These are phyloP conservation scores for Pyrenophora seminiperda DNA, from an alignment of 2,329 filamentous ascomycete species.

Conservation along the genomic window DNA sequence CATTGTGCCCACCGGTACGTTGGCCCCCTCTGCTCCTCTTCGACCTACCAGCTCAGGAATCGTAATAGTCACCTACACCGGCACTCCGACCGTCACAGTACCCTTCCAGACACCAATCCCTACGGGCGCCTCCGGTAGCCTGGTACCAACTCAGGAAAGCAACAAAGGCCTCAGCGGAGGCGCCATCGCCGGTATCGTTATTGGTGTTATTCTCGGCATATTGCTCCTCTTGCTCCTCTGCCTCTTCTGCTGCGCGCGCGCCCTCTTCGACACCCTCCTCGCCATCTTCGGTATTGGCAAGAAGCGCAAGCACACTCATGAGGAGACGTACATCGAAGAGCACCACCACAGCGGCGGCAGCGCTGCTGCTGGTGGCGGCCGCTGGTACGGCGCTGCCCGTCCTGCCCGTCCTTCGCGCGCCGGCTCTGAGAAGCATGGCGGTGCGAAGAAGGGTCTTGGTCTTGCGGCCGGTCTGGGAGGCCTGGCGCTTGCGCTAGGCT, in stretches of 20 bases:
- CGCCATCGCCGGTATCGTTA: conserved; percentile 80
- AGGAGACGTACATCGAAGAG: conserved; percentile 68
- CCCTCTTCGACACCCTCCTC: conserved; percentile 63
- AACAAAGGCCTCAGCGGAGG: conserved; percentile 64
- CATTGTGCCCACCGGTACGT: conserved; percentile 16
- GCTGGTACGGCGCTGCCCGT: conserved; percentile 54
- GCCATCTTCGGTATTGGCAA: conserved; percentile 66
- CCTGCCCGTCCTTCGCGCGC: conserved; percentile 44
- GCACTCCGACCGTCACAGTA: conserved; percentile 53
- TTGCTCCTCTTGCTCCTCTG: conserved; percentile 71
- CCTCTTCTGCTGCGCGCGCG: conserved; percentile 68
- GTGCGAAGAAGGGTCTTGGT: conserved; percentile 45
- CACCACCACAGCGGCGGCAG: conserved; percentile 65
- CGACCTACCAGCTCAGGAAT: conserved; percentile 60
- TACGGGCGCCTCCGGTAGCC: conserved; percentile 55
- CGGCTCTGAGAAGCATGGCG: conserved; percentile 40
- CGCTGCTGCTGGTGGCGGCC: conserved; percentile 62
- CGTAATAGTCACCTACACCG: conserved; percentile 55
- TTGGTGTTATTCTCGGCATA: conserved; percentile 72
- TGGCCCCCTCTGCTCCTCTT: conserved; percentile 56
- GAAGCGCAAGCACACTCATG: conserved; percentile 52
- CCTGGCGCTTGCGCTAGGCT: conserved; percentile 51
- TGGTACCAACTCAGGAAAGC: conserved; percentile 35
- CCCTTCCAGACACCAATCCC: conserved; percentile 60
- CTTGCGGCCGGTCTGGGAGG: conserved; percentile 52